Conservation (phyloP, 2,329 filamentous ascomycete species). For the Aspergillus carbonarius region DNA sequence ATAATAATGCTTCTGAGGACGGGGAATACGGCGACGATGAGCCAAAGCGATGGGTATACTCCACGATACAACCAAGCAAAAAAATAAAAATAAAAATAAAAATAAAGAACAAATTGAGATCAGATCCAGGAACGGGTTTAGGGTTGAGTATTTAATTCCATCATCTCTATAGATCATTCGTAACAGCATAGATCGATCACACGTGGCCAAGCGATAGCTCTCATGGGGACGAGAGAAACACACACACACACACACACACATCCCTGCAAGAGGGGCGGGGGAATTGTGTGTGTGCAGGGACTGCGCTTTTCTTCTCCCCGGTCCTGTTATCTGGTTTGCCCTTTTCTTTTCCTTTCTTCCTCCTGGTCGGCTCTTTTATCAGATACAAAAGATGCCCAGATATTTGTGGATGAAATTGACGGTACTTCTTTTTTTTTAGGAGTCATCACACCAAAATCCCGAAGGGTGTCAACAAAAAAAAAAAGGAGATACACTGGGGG, state of each 20-base stretch:
- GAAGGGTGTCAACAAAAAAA: conserved; percentile 17
- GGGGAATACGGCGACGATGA: neutral
- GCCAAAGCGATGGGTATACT: neutral
- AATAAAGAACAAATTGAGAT: too few species aligned
- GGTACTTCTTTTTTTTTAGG: conserved; percentile 6
- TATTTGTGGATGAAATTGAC: conserved; percentile 3
- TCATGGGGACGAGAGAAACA: neutral
- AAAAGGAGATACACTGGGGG: conserved; percentile 10
- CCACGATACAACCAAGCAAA: neutral
- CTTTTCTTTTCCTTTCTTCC: neutral
- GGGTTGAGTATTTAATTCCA: conserved; percentile 24
- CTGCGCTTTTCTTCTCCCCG: neutral
- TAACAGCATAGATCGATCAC: conserved; percentile 40
- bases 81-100: too few species aligned
- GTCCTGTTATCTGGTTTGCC: neutral
- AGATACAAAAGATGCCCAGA: conserved; percentile 1
- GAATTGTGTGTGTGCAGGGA: neutral
- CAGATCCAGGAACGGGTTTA: neutral
- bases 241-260: neutral
- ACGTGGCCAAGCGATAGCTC: conserved; percentile 11
- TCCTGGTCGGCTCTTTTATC: neutral
- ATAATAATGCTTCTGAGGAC: too few species aligned
- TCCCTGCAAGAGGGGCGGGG: too few species aligned
- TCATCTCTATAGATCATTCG: conserved; percentile 43
- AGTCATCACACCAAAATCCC: conserved; percentile 7